A percentile compares a stretch with the other conserved stretches of the same genome.
phyloP scores from a whole-genome alignment of 2,329 filamentous ascomycete species.

The Fusarium austroafricanum region DNA sequence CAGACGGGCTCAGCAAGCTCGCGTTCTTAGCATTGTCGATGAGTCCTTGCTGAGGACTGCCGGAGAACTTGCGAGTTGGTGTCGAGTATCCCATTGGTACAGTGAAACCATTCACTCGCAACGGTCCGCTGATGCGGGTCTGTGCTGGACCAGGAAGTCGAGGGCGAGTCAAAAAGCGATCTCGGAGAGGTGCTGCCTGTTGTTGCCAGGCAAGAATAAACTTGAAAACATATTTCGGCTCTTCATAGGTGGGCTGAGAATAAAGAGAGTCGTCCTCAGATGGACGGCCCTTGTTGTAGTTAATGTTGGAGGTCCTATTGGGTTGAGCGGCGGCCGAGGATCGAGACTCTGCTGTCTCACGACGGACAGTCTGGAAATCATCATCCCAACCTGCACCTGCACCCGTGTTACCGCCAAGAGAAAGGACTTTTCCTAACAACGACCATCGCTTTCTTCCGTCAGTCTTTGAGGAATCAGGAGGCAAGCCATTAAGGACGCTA shows the following conservation, averaged over 20 bases:
- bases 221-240: conserved; percentile 75
- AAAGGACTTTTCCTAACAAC: conserved; percentile 72
- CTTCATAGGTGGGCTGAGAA: conserved; percentile 65
- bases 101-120: conserved; percentile 54
- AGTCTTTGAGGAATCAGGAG: conserved; percentile 44
- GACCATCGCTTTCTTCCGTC: conserved; percentile 71
- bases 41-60: conserved; percentile 58
- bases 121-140: conserved; percentile 63
- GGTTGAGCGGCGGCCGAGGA: conserved; percentile 37
- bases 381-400: conserved; percentile 51
- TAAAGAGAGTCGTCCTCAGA: conserved; percentile 66
- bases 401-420: conserved; percentile 43
- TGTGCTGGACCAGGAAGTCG: conserved; percentile 78
- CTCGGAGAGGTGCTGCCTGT: conserved; percentile 64
- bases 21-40: conserved; percentile 65
- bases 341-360: conserved; percentile 62
- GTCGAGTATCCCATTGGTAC: conserved; percentile 55
- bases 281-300: conserved; percentile 50
- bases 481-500: conserved; percentile 44
- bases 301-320: conserved; percentile 49
- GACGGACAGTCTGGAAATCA: conserved; percentile 62
- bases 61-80: conserved; percentile 61
- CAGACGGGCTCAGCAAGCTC: conserved; percentile 51
- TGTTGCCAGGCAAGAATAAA: conserved; percentile 77
- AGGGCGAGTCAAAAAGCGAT: conserved; percentile 74